Percentiles rank a stretch among this genome's conserved stretches.
These are phyloP conservation scores for Tulasnella sp. DNA, from an alignment of 768 basidiomycete genomes.

Conservation along the genomic window DNA sequence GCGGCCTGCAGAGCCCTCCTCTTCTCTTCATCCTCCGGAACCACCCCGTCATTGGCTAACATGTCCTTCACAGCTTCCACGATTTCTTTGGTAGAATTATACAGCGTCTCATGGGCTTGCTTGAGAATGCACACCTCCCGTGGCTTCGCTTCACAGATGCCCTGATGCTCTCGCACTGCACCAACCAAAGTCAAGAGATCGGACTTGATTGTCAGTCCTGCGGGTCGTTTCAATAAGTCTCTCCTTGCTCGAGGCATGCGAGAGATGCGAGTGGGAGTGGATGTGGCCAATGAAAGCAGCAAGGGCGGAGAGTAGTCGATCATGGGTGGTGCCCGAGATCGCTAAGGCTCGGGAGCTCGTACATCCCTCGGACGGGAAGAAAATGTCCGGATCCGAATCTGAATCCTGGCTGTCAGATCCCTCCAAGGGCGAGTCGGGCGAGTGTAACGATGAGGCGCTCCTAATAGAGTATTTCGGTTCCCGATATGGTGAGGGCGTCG, in stretches of 20 bases:
- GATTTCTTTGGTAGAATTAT: conserved; percentile 77
- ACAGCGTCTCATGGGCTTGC: conserved; percentile 73
- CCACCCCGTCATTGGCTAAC: conserved; percentile 47
- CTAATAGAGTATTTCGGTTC: conserved; percentile 49
- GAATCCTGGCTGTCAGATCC: conserved; percentile 48
- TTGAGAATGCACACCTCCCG: conserved; percentile 63
- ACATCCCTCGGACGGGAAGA: conserved; percentile 70
- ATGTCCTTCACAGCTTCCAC: conserved; percentile 83
- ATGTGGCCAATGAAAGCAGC: conserved; percentile 98
- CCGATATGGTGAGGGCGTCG: conserved; percentile 7
- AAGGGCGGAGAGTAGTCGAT: conserved; percentile 86
- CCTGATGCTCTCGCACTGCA: conserved; percentile 73
- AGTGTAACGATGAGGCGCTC: conserved; percentile 64
- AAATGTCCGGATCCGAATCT: conserved; percentile 56
- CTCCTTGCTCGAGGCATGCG: conserved; percentile 89
- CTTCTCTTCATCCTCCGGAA: conserved; percentile 78
- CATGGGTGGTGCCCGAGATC: conserved; percentile 77
- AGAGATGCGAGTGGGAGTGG: conserved; percentile 83
- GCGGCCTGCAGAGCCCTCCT: conserved; percentile 73
- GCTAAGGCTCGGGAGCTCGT: conserved; percentile 66
- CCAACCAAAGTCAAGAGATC: conserved; percentile 92
- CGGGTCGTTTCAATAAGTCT: conserved; percentile 91
- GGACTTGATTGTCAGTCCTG: conserved; percentile 89
- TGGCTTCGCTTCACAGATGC: conserved; percentile 47
- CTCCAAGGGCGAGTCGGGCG: conserved; percentile 36